A percentile compares a stretch with the other conserved stretches of the same genome.
These are phyloP conservation scores for Candida qinlingensis DNA, from an alignment of 805 yeast genomes.

Conservation along the genomic window DNA sequence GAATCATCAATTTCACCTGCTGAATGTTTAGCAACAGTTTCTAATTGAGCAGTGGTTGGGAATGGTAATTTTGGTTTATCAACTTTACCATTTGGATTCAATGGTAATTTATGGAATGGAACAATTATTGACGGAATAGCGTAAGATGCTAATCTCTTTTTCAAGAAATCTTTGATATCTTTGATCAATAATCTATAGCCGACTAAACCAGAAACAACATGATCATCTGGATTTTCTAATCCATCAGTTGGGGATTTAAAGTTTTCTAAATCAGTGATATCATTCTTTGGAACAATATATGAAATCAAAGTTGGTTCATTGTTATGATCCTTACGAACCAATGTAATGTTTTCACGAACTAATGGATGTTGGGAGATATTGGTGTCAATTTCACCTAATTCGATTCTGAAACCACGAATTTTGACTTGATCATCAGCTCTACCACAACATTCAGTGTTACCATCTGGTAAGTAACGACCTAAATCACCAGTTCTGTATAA, in stretches of 20 bases:
- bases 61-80: conserved; percentile 96
- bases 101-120: conserved; percentile 79
- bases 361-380: conserved; percentile 90
- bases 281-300: conserved; percentile 80
- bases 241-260: conserved; percentile 38
- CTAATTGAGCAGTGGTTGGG: conserved; percentile 86
- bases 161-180: conserved; percentile 75
- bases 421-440: conserved; percentile 99
- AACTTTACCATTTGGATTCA: conserved; percentile 97
- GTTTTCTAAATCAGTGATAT: conserved; percentile 40
- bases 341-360: conserved; percentile 88
- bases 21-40: conserved; percentile 57
- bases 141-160: conserved; percentile 84
- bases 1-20: conserved; percentile 38
- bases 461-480: conserved; percentile 95
- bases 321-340: conserved; percentile 86
- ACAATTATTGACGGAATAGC: conserved; percentile 92
- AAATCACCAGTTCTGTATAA: conserved; percentile 95
- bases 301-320: conserved; percentile 91
- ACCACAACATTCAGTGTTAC: conserved; percentile 97
- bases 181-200: conserved; percentile 71
- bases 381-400: conserved; percentile 96
- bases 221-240: conserved; percentile 43
- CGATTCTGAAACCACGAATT: conserved; percentile 97
- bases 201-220: conserved; percentile 73